These are phyloP conservation scores for Lathyrus tuberosus DNA, from an alignment of 306 rosid species.

Conservation along the genomic window DNA sequence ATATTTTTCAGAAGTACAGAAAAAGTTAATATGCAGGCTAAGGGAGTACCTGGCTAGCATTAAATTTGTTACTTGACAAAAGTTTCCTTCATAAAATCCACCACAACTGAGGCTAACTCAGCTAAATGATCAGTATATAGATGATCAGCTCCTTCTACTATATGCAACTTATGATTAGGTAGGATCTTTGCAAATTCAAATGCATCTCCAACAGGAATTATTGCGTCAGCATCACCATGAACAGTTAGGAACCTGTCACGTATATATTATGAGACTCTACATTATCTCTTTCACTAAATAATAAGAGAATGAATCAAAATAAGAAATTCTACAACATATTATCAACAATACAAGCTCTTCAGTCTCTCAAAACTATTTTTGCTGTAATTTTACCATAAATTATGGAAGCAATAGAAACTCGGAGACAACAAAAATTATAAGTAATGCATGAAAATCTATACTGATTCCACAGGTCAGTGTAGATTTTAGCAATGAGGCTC, in stretches of 20 bases:
- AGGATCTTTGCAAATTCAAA: slow-evolving; percentile 68
- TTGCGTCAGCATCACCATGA: slow-evolving; percentile 66
- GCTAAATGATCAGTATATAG: slow-evolving; percentile 54
- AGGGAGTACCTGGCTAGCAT: slow-evolving; percentile 35
- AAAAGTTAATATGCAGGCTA: slow-evolving; percentile 9
- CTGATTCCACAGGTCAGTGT: not conserved
- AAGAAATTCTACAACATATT: not conserved
- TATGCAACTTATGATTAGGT: slow-evolving; percentile 69
- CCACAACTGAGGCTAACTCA: slow-evolving; percentile 53
- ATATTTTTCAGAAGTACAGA: not conserved
- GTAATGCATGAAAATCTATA: too few relatives aligned
- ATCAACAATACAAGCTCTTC: not conserved
- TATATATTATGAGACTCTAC: not conserved
- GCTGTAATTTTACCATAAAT: too few relatives aligned
- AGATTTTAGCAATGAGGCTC: slow-evolving; percentile 1
- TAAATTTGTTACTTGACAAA: slow-evolving; percentile 43
- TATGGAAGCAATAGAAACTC: too few relatives aligned
- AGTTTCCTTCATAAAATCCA: slow-evolving; percentile 53
- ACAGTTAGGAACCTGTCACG: slow-evolving; percentile 64
- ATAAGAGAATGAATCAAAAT: slow-evolving; percentile 13
- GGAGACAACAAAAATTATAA: too few relatives aligned
- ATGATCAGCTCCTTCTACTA: slow-evolving; percentile 73
- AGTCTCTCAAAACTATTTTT: not conserved
- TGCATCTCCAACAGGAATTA: slow-evolving; percentile 64
- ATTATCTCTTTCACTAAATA: slow-evolving; percentile 7